phyloP scores from a whole-genome alignment of 2,329 filamentous ascomycete genomes.

The Ciborinia camelliae region DNA sequence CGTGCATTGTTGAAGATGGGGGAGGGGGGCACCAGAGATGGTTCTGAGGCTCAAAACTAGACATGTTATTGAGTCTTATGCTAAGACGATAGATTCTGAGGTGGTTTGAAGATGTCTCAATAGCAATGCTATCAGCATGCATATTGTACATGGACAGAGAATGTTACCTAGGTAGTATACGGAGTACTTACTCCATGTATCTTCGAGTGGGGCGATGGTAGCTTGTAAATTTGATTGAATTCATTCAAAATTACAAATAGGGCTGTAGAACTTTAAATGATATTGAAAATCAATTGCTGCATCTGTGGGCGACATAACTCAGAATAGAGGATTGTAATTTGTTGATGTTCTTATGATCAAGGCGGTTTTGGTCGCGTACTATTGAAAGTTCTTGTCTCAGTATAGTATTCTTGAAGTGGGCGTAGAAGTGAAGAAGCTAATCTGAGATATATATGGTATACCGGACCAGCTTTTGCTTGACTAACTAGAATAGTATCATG shows the following conservation, averaged over 20 bases:
- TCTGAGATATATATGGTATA: too few relatives aligned
- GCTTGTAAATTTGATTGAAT: background rate
- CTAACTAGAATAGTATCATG: too few relatives aligned
- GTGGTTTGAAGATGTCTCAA: background rate
- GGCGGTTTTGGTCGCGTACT: background rate
- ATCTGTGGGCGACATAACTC: too few relatives aligned
- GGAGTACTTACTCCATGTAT: background rate
- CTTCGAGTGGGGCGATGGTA: background rate
- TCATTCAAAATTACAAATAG: background rate
- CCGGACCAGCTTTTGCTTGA: too few relatives aligned
- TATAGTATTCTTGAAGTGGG: background rate
- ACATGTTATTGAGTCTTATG: background rate
- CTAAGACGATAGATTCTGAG: background rate
- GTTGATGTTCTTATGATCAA: background rate
- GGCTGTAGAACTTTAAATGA: constrained; percentile 1
- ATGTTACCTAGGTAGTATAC: too few relatives aligned
- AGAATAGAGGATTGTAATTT: too few relatives aligned
- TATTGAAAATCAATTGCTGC: background rate
- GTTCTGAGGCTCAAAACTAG: background rate
- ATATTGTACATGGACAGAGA: too few relatives aligned
- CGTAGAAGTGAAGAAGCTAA: too few relatives aligned
- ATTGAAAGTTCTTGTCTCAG: background rate
- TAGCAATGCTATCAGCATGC: background rate
- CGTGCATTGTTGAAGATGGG: background rate
- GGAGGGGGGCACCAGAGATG: background rate